Evolutionary conservation across 768 basidiomycete genomes (phyloP), one percentile per base, ranked within the genome.

Genomic region (Calvatia gigantea): DNA sequence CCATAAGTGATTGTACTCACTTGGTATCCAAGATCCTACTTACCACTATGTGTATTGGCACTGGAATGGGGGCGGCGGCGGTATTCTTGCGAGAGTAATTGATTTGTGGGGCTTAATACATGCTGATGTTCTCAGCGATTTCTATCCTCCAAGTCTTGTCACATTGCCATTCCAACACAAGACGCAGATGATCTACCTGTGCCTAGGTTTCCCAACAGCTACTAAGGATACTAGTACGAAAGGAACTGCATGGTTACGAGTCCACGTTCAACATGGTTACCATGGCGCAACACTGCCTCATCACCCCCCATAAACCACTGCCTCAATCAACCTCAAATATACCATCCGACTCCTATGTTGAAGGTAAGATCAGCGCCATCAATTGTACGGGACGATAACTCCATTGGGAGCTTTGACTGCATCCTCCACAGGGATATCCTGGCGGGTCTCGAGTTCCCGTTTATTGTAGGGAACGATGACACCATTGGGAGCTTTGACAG

Each of bases 1-100:
- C 60, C 61, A 48, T 58, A 31, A 51, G 14, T 12, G 14, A 37
- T 23, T 37, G 21, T 25, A 23, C 46, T 28, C 21, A 35, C 38
- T 19, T 21, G 23, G 23, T 7, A 32, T 56, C 41, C 28, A 51
- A 89, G 89, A 73, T 94, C 6, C 75, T 95, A 43, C 80, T 92
- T n/a, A 93, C 90, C 2, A 85, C 85, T 12, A 94, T 94, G 91
- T 94, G 92, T 64, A 86, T 95, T 51, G 85, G 87, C 15, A 87
- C 86, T 11, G 90, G 92, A n/a, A 93, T 93, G 91, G 91, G 91
- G n/a, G 92, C 91, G 7, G 90, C 89, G 17, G 86, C 75, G 0
- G 75, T 91, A 14, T 91, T 91, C 68, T 69, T 90, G 2, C 73
- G 79, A 47, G 87, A 89, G 53, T 69, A 64, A 51, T 17, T 41